Evolutionary conservation across 169 alveolate species (phyloP), one percentile per base, ranked within the genome.

Genomic region (Cystoisospora suis): DNA sequence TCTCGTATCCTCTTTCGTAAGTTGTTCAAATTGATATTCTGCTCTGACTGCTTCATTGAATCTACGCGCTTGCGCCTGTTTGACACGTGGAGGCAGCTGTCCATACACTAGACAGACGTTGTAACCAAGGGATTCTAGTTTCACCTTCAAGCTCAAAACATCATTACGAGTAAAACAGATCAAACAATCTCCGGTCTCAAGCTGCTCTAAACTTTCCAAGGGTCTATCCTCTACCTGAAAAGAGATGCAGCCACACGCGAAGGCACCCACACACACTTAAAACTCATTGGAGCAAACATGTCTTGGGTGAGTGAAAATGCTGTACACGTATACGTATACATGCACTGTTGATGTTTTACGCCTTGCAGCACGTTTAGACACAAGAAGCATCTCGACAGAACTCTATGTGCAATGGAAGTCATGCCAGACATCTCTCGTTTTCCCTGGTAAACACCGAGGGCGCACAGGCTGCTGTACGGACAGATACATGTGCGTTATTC

Each of bases 121-220:
- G 29, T 92, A 93, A 3, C 95, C 93, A 34, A 77, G 20, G 32
- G 86, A 32, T 81, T 95, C 97, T 9, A 96, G 86, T 12, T 75
- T 79, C 12, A 75, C 65, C 87, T 93, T 93, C 17, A 95, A 69
- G 46, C 75, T 45, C 93, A 95, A 91, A n/a, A 94, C 95, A 70
- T 90, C 95, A 47, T 59, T 90, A 49, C 97, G 77, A 15, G 98
- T 95, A 91, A 97, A 97, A 53, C 97, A 95, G 44, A 97, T 94
- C 44, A 97, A 91, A 65, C 99, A 97, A 79, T 97, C 99, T 0
- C 99, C 99, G n/a, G 98, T 72, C 1, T 34, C 20, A 5, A 72
- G 56, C 36, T 34, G 58, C 5, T 72, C 83, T 36, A 72, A 56
- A 6, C 32, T 7, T 38, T 1, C 83, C 1, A 72, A 29, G 6